Base-by-base conservation (phyloP, 2,329 filamentous ascomycete genomes). In the Exophiala spinifera region DNA sequence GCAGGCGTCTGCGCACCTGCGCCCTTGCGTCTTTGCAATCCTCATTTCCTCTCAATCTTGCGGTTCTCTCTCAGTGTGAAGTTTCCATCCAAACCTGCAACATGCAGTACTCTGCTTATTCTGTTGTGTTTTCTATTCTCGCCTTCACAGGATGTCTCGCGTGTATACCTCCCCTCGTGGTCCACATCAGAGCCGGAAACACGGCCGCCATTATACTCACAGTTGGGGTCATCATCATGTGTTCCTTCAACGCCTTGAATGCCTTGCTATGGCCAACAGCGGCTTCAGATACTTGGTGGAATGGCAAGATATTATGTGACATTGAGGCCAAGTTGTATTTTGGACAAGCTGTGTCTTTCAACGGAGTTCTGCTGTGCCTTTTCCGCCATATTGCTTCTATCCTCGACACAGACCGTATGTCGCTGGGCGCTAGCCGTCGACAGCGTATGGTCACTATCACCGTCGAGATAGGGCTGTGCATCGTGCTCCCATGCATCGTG, bases 201-300 rank as follows among this genome's bases (percentile, higher is more conserved):
- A 71, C 85, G 48, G 77, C 82, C 11, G 79, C 82, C 5, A 75
- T 76, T 15, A 77, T 75, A 25, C 72, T 87, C 33, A 77, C 85
- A 46, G 64, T 74, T 47, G 85, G 81, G 75, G 70, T 80, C 49
- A 68, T 79, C 20, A 53, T 83, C n/a, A 66, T 77, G 54, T 85
- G 86, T 62, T 52, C 84, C 49, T 75, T 80, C 66, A 79, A 76
- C 60, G 74, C 83, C 58, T 68, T 83, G 72, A 88, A 88, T 64
- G 74, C 83, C 1, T 66, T 86, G 46, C 77, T 87, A 56, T 89
- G 85, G 85, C 77, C 79, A 0, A 79, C 74, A 6, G 81, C 85
- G 59, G 72, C 86, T 59, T 63, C 79, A 11, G 34, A 64, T 0
- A 66, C 70, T 4, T 83, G 80, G 78, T 88, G 78, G 76, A 68